phyloP scores from a whole-genome alignment of 352 stramenopile genomes.

The Halophytophthora polymorphica region DNA sequence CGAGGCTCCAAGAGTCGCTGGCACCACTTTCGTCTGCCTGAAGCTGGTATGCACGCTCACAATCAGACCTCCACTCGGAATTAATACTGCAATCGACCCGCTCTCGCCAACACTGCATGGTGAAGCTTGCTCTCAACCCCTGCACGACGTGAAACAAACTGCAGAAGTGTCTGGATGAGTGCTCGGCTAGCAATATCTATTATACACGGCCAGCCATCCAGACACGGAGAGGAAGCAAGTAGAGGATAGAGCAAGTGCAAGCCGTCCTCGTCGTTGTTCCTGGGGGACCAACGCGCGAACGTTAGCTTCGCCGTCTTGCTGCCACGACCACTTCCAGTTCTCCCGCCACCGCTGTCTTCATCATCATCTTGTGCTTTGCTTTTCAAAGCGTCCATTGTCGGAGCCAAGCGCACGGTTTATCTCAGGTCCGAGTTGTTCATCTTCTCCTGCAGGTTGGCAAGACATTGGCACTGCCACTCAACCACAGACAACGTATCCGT shows the following conservation, averaged over 20 bases:
- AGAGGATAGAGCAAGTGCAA: background rate
- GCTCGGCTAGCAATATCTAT: background rate
- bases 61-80: too few species aligned
- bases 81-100: too few species aligned
- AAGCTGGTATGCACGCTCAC: too few species aligned
- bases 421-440: constrained; percentile 51
- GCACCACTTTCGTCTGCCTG: too few species aligned
- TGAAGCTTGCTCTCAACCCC: too few species aligned
- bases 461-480: constrained; percentile 39
- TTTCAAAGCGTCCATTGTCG: constrained; percentile 6
- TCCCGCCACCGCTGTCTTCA: background rate
- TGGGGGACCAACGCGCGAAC: too few species aligned
- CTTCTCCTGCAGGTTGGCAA: constrained; percentile 50
- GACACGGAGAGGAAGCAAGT: background rate
- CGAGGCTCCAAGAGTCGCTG: too few species aligned
- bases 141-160: too few species aligned
- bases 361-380: constrained; percentile 10
- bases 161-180: background rate
- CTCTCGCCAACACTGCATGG: too few species aligned
- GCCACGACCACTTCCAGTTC: too few species aligned
- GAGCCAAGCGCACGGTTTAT: constrained; percentile 19
- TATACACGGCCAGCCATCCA: background rate
- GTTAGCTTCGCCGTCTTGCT: too few species aligned
- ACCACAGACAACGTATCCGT: background rate
- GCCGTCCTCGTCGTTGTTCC: too few species aligned